Percentiles rank a stretch among this genome's conserved stretches.
Evolutionary conservation across 768 basidiomycete species (phyloP).

Genomic region (Steccherinum ochraceum): DNA sequence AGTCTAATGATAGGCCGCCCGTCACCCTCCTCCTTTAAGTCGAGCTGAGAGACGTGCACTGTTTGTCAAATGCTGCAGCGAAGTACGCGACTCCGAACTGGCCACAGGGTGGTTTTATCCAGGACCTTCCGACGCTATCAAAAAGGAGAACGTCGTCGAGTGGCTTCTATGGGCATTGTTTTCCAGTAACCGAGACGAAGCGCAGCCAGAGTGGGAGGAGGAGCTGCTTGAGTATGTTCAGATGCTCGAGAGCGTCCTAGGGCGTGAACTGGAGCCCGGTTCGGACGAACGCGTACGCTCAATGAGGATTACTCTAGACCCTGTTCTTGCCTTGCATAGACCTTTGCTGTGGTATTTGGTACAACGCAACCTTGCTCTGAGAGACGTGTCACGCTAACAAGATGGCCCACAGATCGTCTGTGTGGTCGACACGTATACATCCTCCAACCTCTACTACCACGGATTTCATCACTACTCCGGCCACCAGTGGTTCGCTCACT

Average conservation of each 20-base stretch:
- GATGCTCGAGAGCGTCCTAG: constrained; percentile 33
- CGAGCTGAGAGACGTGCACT: constrained; percentile 39
- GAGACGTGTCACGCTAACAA: no score
- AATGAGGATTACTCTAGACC: constrained; percentile 52
- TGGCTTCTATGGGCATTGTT: constrained; percentile 69
- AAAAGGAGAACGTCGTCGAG: constrained; percentile 43
- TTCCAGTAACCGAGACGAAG: constrained; percentile 29
- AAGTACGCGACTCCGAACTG: constrained; percentile 21
- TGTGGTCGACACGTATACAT: constrained; percentile 40
- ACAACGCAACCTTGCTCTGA: no score
- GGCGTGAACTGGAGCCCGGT: constrained; percentile 35
- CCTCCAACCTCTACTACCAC: constrained; percentile 28
- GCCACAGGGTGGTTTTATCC: constrained; percentile 51
- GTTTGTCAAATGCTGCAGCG: constrained; percentile 40
- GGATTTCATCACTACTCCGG: constrained; percentile 52
- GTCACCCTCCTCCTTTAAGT: constrained; percentile 31
- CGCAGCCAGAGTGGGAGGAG: constrained; percentile 35
- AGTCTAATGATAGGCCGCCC: constrained; percentile 17
- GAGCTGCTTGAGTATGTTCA: constrained; percentile 45
- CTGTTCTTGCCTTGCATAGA: constrained; percentile 47
- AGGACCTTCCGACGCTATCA: constrained; percentile 21
- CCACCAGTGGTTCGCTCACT: constrained; percentile 30
- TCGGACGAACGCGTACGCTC: constrained; percentile 30
- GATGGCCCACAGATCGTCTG: constrained; percentile 49
- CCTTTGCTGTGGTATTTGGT: constrained; percentile 64